Percentiles rank a stretch among this genome's conserved stretches.
Conservation (phyloP, 2,329 filamentous ascomycete genomes). For the Fusarium ramigenum region DNA sequence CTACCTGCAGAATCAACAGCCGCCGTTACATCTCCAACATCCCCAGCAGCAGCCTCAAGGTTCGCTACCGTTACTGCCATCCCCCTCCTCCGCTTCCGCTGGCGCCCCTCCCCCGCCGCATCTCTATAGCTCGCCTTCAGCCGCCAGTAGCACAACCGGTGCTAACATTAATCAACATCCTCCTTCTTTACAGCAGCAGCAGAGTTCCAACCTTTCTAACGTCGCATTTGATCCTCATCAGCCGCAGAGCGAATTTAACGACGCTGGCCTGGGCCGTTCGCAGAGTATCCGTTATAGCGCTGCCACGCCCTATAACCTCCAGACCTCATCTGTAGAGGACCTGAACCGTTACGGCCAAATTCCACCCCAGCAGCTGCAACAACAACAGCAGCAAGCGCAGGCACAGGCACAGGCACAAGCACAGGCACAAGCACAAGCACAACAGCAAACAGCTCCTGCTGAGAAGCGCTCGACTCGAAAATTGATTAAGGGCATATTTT, state of each 20-base stretch:
- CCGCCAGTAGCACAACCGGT: slow-evolving; percentile 37
- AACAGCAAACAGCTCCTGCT: slow-evolving; percentile 43
- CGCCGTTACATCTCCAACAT: slow-evolving; percentile 41
- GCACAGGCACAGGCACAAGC: no score
- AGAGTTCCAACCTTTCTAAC: slow-evolving; percentile 38
- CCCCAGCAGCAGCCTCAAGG: slow-evolving; percentile 33
- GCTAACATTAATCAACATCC: slow-evolving; percentile 42
- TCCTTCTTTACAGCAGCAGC: slow-evolving; percentile 45
- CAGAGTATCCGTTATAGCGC: slow-evolving; percentile 61
- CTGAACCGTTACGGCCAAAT: slow-evolving; percentile 43
- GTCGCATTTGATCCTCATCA: slow-evolving; percentile 49
- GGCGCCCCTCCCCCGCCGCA: slow-evolving; percentile 42
- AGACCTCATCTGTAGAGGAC: slow-evolving; percentile 55
- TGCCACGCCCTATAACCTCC: slow-evolving; percentile 46
- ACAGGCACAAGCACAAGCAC: slow-evolving; percentile 12
- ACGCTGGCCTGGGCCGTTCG: slow-evolving; percentile 56
- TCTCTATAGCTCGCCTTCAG: slow-evolving; percentile 45
- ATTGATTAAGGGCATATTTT: slow-evolving; percentile 64
- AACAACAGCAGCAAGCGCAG: slow-evolving; percentile 33
- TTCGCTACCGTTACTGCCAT: slow-evolving; percentile 28
- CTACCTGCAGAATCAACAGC: slow-evolving; percentile 44
- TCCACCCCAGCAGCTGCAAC: slow-evolving; percentile 40
- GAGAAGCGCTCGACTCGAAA: slow-evolving; percentile 63
- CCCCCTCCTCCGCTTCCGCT: slow-evolving; percentile 28
- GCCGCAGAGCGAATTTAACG: slow-evolving; percentile 55